Evolutionary conservation across 2,329 filamentous ascomycete species (phyloP).

Genomic region (Microcyclospora pomicola): DNA sequence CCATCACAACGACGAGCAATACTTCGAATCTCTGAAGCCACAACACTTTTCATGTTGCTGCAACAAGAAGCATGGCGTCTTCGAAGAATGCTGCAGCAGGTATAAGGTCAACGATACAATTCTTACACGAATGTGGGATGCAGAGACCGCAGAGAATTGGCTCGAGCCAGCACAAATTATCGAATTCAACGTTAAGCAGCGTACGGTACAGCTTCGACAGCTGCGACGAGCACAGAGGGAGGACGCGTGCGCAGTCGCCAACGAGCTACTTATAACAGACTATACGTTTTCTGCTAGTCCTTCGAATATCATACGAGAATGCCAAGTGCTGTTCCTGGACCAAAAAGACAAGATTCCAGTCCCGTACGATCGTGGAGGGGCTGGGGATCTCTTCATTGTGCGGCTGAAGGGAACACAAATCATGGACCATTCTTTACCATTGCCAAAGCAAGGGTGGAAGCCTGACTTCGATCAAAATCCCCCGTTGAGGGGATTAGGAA

Average conservation of each 20-base stretch:
- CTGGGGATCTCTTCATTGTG: conserved; percentile 48
- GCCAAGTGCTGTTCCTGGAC: conserved; percentile 44
- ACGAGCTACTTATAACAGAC: conserved; percentile 47
- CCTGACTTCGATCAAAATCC: conserved; percentile 18
- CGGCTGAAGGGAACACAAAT: background rate
- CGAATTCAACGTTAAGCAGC: conserved; percentile 24
- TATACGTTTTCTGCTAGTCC: conserved; percentile 26
- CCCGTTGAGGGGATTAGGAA: conserved; percentile 42
- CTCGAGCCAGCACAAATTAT: conserved; percentile 52
- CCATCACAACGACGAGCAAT: conserved; percentile 31
- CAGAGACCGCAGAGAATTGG: conserved; percentile 13
- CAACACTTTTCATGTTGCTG: conserved; percentile 16
- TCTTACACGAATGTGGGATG: conserved; percentile 27
- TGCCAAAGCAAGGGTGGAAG: conserved; percentile 44
- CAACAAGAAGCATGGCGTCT: conserved; percentile 8
- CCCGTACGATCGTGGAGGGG: conserved; percentile 53
- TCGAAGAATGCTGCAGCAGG: conserved; percentile 7
- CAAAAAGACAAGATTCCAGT: conserved; percentile 32
- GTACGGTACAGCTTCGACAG: conserved; percentile 7
- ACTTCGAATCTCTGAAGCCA: conserved; percentile 45
- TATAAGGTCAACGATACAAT: conserved; percentile 48
- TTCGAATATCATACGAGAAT: conserved; percentile 39
- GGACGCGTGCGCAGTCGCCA: conserved; percentile 26
- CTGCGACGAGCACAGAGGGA: conserved; percentile 3
- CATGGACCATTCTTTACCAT: conserved; percentile 12